Base-by-base conservation (phyloP, 1,284 basidiomycete genomes). In the Ceratobasidium papillatum region DNA sequence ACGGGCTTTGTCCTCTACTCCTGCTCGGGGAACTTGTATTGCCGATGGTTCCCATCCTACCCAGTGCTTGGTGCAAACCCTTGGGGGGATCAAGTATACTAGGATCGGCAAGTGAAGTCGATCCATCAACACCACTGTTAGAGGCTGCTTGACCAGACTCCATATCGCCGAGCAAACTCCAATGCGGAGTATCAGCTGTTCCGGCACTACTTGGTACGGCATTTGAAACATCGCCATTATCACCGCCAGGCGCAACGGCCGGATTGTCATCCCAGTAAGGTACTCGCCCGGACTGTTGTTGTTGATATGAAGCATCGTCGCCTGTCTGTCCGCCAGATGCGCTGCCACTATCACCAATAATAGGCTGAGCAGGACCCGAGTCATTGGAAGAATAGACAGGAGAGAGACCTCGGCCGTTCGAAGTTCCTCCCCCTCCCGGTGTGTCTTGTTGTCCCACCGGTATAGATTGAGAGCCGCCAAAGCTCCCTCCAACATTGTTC, bases 41-140 rank as follows among this genome's bases (percentile, higher is more conserved):
- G 9, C 3, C 63, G 4, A 49, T 11, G 1, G 43, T 38, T n/a
- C 32, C 34, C 49, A 66, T 49, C n/a, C 64, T 45, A 7, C 25
- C 49, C 11, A 66, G 36, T 7, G 30, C 64, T 3, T 38, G 66
- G 38, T 69, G 52, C 41, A 69, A 34, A 9, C 52, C 66, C 38
- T 54, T 69, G 2, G 66, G 66, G 11, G 49, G 43, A 22, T 66
- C 64, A 2, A 45, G 49, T 12, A 38, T 47, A 17, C 7, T 17
- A 12, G 49, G 32, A n/a, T 49, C 47, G 12, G 47, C 49, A 22
- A 66, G 25, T 7, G 49, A 52, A 41, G 64, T 64, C 1, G 62
- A 27, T 8, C 36, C 41, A 1, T 22, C 27, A 8, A 47, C 22
- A 14, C 22, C 9, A 30, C 4, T 7, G 32, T 12, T 47, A 43